Conservation (phyloP, 1,284 basidiomycete genomes). For the Veloporphyrellus conicus region DNA sequence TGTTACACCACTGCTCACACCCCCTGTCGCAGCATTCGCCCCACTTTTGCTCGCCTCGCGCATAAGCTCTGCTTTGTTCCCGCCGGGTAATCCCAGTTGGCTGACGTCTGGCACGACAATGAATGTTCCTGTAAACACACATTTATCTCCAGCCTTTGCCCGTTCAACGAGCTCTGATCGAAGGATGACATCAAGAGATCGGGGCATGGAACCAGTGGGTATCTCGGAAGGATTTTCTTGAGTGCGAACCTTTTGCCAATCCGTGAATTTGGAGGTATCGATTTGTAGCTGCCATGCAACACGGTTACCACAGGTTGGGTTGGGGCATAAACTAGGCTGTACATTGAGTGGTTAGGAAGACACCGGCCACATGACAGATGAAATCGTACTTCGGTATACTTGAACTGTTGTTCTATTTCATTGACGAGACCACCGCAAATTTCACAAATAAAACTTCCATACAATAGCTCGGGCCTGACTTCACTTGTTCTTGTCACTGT, state of each 20-base stretch:
- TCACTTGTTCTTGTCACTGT: constrained; percentile 98
- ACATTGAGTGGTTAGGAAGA: constrained; percentile 6
- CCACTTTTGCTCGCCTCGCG: constrained; percentile 75
- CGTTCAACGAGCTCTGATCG: constrained; percentile 94
- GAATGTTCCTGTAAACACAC: constrained; percentile 96
- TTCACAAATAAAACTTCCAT: constrained; percentile 91
- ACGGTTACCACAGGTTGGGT: constrained; percentile 89
- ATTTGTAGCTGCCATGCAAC: constrained; percentile 91
- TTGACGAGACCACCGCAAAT: constrained; percentile 84
- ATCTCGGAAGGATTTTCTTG: constrained; percentile 99
- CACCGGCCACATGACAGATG: neutral
- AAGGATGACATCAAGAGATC: constrained; percentile 91
- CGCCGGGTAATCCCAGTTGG: constrained; percentile 92
- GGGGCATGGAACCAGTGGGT: constrained; percentile 98
- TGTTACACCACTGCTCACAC: constrained; percentile 83
- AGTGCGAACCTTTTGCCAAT: constrained; percentile 99
- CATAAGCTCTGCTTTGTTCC: constrained; percentile 88
- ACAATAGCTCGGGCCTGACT: constrained; percentile 92
- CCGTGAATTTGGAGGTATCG: constrained; percentile 94
- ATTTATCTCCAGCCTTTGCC: constrained; percentile 98
- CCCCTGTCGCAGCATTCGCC: constrained; percentile 54
- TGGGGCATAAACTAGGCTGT: constrained; percentile 90
- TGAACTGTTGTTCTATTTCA: constrained; percentile 99
- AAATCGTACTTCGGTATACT: constrained; percentile 91
- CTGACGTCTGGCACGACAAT: constrained; percentile 98